These are phyloP conservation scores for Coleophoma cylindrospora DNA, from an alignment of 2,329 filamentous ascomycete species.

Conservation along the genomic window DNA sequence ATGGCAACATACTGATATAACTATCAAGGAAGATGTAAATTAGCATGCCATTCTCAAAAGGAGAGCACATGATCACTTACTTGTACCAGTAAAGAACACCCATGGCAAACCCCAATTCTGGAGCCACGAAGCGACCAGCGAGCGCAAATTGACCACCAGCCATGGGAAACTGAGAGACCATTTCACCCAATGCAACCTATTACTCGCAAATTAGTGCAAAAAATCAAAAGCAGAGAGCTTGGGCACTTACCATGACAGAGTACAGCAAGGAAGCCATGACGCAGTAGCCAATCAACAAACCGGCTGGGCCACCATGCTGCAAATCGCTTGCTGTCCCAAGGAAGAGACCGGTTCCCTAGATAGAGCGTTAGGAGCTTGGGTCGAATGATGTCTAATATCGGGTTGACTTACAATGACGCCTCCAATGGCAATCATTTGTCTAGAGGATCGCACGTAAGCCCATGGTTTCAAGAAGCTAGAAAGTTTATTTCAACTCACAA, in stretches of 20 bases:
- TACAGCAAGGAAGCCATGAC: slow-evolving; percentile 40
- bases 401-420: neutral
- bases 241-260: slow-evolving; percentile 46
- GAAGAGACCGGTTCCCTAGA: slow-evolving; percentile 50
- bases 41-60: neutral
- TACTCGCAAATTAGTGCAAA: slow-evolving; percentile 43
- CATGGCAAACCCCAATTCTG: slow-evolving; percentile 5
- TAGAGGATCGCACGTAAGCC: neutral
- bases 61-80: neutral
- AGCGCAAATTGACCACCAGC: slow-evolving; percentile 23
- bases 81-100: slow-evolving; percentile 40
- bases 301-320: slow-evolving; percentile 52
- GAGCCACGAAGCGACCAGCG: slow-evolving; percentile 47
- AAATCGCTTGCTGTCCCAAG: slow-evolving; percentile 55
- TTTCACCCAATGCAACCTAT: slow-evolving; percentile 46
- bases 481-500: neutral
- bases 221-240: slow-evolving; percentile 23
- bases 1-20: neutral
- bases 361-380: neutral
- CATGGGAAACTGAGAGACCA: slow-evolving; percentile 50
- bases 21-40: neutral
- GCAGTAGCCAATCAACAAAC: slow-evolving; percentile 64
- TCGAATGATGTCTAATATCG: neutral
- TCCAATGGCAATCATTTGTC: neutral
- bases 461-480: neutral